Percentiles rank a stretch among this genome's conserved stretches.
These are phyloP conservation scores for Rhodamnia rubescens DNA, from an alignment of 345 rosid species.

Conservation along the genomic window DNA sequence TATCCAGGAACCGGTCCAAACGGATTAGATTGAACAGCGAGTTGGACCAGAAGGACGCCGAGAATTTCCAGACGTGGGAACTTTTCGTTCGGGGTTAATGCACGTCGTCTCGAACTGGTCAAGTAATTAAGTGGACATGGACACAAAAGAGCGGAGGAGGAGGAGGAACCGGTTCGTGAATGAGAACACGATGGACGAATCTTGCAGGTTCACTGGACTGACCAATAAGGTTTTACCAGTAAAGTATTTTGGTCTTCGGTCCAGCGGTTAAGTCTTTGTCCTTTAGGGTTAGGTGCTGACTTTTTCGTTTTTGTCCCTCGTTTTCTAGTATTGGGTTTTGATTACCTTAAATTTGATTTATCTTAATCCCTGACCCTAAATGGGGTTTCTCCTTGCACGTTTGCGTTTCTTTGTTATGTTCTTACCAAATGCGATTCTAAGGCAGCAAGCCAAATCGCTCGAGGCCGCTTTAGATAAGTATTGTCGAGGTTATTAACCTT, in stretches of 20 bases:
- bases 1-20: not conserved
- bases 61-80: not conserved
- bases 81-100: not conserved
- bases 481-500: not conserved
- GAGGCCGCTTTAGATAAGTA: too few species aligned
- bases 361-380: not conserved
- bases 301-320: not conserved
- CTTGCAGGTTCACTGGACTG: not conserved
- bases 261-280: not conserved
- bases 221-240: not conserved
- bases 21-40: not conserved
- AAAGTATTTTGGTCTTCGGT: not conserved
- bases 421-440: not conserved
- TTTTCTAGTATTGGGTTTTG: not conserved
- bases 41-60: not conserved
- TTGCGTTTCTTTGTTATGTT: not conserved
- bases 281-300: constrained; percentile 1
- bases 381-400: not conserved
- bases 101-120: not conserved
- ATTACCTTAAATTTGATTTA: not conserved
- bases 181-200: not conserved
- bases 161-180: not conserved
- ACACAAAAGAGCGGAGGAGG: not conserved
- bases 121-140: not conserved
- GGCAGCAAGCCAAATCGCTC: not conserved